Conservation (phyloP, 2,329 filamentous ascomycete species). For the Alternaria alternata region DNA sequence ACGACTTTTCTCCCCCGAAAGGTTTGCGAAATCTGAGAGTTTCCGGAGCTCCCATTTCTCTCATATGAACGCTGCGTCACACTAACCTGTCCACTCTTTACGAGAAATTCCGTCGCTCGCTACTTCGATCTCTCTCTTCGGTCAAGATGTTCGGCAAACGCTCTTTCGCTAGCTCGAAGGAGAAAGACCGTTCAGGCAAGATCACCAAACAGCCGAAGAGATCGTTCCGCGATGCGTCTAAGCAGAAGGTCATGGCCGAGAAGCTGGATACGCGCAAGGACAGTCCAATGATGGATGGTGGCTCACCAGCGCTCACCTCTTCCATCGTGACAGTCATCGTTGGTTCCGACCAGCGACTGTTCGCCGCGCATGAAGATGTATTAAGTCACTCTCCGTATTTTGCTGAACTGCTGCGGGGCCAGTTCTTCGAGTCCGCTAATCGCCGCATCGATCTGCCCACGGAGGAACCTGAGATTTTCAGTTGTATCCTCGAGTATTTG, state of each 20-base stretch:
- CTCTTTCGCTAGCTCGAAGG: constrained; percentile 78
- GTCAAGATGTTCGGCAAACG: constrained; percentile 84
- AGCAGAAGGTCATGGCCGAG: constrained; percentile 75
- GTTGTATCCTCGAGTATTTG: constrained; percentile 91
- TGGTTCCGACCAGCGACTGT: constrained; percentile 84
- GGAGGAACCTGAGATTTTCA: constrained; percentile 90
- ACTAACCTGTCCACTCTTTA: constrained; percentile 58
- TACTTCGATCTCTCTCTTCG: constrained; percentile 53
- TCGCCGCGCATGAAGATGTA: constrained; percentile 94
- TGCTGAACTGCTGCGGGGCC: constrained; percentile 72
- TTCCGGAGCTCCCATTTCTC: constrained; percentile 61
- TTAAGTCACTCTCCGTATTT: constrained; percentile 88
- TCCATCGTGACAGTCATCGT: constrained; percentile 89
- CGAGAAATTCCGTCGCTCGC: constrained; percentile 54
- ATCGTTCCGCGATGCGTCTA: constrained; percentile 78
- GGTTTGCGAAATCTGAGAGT: constrained; percentile 52
- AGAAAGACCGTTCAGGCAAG: constrained; percentile 89
- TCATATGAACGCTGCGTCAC: constrained; percentile 62
- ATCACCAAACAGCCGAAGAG: constrained; percentile 79
- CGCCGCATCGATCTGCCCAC: constrained; percentile 81
- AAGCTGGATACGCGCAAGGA: constrained; percentile 70
- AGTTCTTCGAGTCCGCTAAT: constrained; percentile 73
- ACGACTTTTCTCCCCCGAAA: constrained; percentile 45
- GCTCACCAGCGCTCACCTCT: constrained; percentile 63
- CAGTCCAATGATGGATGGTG: constrained; percentile 60